These are phyloP conservation scores for Erodium moschatum DNA, from an alignment of 441 rosid genomes.

Conservation along the genomic window DNA sequence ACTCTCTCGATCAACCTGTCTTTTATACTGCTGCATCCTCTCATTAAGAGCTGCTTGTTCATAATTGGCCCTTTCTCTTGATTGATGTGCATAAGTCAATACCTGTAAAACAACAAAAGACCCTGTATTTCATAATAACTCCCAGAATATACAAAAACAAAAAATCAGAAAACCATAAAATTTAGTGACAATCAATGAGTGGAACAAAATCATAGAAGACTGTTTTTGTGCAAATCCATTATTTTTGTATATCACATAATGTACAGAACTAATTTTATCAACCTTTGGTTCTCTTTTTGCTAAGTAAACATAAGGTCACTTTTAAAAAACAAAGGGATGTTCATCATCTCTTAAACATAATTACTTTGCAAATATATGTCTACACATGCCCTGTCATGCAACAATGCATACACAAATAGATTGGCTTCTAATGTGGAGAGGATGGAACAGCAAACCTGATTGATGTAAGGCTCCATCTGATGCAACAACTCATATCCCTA, in stretches of 20 bases:
- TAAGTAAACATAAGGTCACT: no score
- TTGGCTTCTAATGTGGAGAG: neutral
- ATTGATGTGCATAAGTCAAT: constrained; percentile 89
- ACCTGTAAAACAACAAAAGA: constrained; percentile 42
- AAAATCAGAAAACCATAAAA: neutral
- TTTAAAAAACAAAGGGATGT: neutral
- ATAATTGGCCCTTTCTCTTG: constrained; percentile 92
- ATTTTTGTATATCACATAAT: neutral
- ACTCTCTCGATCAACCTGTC: constrained; percentile 96
- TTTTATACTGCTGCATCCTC: constrained; percentile 92
- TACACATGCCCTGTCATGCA: neutral
- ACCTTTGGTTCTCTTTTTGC: neutral
- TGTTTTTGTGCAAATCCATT: neutral
- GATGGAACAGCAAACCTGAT: constrained; percentile 52
- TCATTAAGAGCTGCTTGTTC: constrained; percentile 93
- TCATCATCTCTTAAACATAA: neutral
- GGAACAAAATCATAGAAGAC: neutral
- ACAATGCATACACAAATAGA: neutral
- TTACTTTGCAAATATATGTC: neutral
- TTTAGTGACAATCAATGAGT: neutral
- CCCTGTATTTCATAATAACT: constrained; percentile 13
- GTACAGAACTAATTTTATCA: neutral
- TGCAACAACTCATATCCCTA: constrained; percentile 93
- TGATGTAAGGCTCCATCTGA: constrained; percentile 99
- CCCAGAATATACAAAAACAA: constrained; percentile 5